Evolutionary conservation across 441 rosid species (phyloP), one percentile per base, ranked within the genome.

Genomic region (Iberis amara): DNA sequence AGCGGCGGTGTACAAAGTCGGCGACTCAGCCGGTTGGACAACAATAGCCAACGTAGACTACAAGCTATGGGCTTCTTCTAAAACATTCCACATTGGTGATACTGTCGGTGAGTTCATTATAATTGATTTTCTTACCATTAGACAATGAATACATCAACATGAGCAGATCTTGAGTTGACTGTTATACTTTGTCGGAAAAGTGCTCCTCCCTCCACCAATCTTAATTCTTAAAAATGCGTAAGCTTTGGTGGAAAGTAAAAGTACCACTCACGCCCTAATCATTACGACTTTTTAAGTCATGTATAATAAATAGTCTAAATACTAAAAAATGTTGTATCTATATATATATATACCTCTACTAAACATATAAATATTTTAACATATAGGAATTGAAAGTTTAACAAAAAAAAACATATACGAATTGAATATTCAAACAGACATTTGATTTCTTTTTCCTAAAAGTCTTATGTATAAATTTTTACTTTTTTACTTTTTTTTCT

Each of bases 11-110:
- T 70, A 86, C 77, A 90, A 79, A 71, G 96, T 90, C 9, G 94
- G 98, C 4, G 90, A 81, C 62, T 50, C 89, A 13, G 85, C 82
- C 38, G 98, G 98, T 27, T 90, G 96, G 98, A 90, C 96, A 46
- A 78, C 86, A 70, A 81, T 81, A 47, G 95, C 88, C 15, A 85
- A 80, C 55, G 53, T 87, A 11, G 78, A 90, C 54, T 90, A 87
- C 79, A 87, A 85, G 75, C 73, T 62, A 39, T 90, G 98, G 98
- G 67, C 92, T 6, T 84, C 92, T 42, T 55, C 70, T 27, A 87
- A 81, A 65, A 76, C 75, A 72, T 90, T 87, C 76, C 62, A 73
- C 43, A 49, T 87, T 40, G 94, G 95, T 26, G 98, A 90, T 47
- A 31, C 69, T 36, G 70, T 90, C 62, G 30, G 96, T 90, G 57